Percentiles rank a stretch among this genome's conserved stretches.
These are phyloP conservation scores for Cytospora leucostoma DNA, from an alignment of 2,329 filamentous ascomycete species.

Conservation along the genomic window DNA sequence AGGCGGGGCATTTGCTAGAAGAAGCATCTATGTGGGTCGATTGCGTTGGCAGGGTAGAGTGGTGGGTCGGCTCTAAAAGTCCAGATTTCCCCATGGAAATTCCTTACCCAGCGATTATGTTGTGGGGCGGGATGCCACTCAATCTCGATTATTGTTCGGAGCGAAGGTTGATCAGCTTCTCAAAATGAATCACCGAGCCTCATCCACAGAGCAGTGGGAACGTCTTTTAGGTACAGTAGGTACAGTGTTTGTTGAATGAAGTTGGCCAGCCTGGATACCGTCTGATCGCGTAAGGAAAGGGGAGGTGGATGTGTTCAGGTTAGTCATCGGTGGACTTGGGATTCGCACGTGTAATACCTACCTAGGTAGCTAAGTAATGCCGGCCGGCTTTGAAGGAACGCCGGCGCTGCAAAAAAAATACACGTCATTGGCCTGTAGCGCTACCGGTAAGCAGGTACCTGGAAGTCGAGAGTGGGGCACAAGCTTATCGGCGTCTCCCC, in stretches of 20 bases:
- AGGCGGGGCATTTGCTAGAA: constrained; percentile 23
- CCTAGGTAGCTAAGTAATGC: no score
- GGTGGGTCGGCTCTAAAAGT: constrained; percentile 7
- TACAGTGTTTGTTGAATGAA: background rate
- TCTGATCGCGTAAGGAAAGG: background rate
- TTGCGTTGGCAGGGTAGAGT: constrained; percentile 22
- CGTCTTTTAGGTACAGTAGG: background rate
- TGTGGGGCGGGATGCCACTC: constrained; percentile 13
- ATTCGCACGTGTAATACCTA: background rate
- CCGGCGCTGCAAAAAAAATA: background rate
- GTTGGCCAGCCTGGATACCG: background rate
- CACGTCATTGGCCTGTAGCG: background rate
- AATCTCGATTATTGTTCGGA: constrained; percentile 21
- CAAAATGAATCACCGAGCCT: constrained; percentile 3
- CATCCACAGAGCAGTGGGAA: background rate
- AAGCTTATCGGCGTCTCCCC: background rate
- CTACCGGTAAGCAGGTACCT: background rate
- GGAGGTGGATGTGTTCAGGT: background rate
- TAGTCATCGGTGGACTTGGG: background rate
- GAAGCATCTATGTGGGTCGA: constrained; percentile 15
- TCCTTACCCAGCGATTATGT: constrained; percentile 10
- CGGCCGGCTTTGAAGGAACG: background rate
- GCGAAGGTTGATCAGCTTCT: constrained; percentile 6
- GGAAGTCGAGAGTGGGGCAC: background rate
- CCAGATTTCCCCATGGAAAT: constrained; percentile 8